These are phyloP conservation scores for Phytophthora cajani DNA, from an alignment of 352 stramenopile species.

Conservation along the genomic window DNA sequence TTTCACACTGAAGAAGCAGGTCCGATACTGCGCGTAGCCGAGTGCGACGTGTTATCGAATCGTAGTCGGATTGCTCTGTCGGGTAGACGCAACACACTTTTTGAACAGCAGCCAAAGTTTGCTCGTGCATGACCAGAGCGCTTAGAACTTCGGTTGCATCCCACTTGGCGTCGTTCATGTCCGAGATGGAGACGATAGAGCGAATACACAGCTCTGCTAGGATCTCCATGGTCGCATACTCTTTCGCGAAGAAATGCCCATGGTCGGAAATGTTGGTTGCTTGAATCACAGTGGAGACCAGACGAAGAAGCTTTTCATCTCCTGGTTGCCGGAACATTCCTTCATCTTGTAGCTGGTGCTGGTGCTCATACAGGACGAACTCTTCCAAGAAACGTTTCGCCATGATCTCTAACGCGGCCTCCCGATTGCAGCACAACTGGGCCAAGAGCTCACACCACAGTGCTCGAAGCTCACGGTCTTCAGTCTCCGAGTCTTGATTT, in stretches of 20 bases:
- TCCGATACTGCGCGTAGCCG: conserved; percentile 22
- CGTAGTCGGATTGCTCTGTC: background rate
- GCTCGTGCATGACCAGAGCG: conserved; percentile 5
- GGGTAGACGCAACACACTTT: conserved; percentile 11
- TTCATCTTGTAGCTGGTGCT: background rate
- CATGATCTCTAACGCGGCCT: conserved; percentile 20
- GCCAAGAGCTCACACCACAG: conserved; percentile 26
- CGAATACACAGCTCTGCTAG: conserved; percentile 14
- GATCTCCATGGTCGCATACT: conserved; percentile 6
- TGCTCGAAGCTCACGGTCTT: background rate
- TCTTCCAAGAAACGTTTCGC: conserved; percentile 15
- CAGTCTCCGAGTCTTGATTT: background rate
- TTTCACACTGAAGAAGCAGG: conserved; percentile 25
- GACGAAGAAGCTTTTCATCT: conserved; percentile 6
- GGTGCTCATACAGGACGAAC: conserved; percentile 6
- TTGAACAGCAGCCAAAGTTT: conserved; percentile 3
- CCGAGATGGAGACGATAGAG: conserved; percentile 2
- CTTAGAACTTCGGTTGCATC: conserved; percentile 19
- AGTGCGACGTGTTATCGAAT: background rate
- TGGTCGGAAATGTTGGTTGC: conserved; percentile 12
- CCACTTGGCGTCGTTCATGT: conserved; percentile 11
- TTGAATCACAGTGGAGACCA: conserved; percentile 17
- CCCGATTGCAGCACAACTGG: conserved; percentile 16
- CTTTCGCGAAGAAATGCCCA: conserved; percentile 9
- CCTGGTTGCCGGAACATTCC: background rate